Percentiles rank a stretch among this genome's conserved stretches.
Conservation (phyloP, 345 rosid genomes). For the Psidium guajava region DNA sequence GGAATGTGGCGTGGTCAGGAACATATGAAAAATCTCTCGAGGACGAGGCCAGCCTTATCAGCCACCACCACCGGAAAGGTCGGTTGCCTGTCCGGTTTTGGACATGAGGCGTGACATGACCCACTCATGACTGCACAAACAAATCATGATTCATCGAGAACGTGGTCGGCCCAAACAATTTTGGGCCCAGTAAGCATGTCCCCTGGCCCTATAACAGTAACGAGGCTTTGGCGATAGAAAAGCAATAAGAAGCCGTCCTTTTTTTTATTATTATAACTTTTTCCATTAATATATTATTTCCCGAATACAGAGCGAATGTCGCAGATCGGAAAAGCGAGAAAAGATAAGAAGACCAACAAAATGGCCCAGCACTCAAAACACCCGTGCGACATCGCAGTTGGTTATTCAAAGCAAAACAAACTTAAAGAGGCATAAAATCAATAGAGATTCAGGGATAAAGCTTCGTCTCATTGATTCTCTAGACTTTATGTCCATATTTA, state of each 20-base stretch:
- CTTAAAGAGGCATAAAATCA: not conserved
- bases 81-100: not conserved
- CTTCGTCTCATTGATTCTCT: not conserved
- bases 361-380: not conserved
- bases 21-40: not conserved
- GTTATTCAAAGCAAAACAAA: not conserved
- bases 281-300: not conserved
- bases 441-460: not conserved
- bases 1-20: not conserved
- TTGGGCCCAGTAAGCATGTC: not conserved
- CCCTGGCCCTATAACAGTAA: not conserved
- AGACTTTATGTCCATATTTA: not conserved
- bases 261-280: not conserved
- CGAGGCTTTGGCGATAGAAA: not conserved
- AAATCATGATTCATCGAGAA: not conserved
- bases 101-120: not conserved
- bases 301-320: not conserved
- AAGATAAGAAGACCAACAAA: not conserved
- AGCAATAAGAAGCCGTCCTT: not conserved
- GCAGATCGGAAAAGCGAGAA: not conserved
- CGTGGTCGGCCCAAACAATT: not conserved
- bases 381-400: not conserved
- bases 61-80: not conserved
- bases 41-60: not conserved
- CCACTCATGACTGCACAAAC: not conserved